Evolutionary conservation across 257 asterid species (phyloP).

Genomic region (Scutellaria galericulata): DNA sequence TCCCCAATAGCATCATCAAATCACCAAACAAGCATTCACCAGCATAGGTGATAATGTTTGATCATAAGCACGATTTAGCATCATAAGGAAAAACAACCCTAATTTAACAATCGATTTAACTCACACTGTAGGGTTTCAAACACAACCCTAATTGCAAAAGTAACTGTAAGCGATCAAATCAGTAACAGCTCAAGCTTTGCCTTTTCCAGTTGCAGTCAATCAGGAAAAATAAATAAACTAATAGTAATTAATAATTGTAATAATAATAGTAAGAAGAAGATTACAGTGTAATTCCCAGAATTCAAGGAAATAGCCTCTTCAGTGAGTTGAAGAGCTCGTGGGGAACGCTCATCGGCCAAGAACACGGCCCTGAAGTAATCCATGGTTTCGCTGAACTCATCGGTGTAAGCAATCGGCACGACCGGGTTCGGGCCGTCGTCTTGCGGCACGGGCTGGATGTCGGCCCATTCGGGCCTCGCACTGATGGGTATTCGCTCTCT

Average conservation of each 20-base stretch:
- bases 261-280: background rate
- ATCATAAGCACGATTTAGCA: conserved; percentile 1
- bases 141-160: background rate
- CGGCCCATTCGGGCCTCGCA: conserved; percentile 83
- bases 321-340: conserved; percentile 81
- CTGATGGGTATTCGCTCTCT: conserved; percentile 50
- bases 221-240: background rate
- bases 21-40: background rate
- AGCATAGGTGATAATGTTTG: background rate
- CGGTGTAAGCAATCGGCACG: conserved; percentile 81
- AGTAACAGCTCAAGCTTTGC: background rate
- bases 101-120: background rate
- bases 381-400: conserved; percentile 85
- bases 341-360: conserved; percentile 83
- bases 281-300: conserved; percentile 91
- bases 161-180: too few species aligned
- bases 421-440: conserved; percentile 90
- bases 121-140: background rate
- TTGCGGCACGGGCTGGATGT: conserved; percentile 77
- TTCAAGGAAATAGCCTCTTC: conserved; percentile 69
- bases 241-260: background rate
- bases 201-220: conserved; percentile 7
- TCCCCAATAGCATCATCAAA: conserved; percentile 4
- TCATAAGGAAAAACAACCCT: background rate
- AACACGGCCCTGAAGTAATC: conserved; percentile 85